Evolutionary conservation across 192 early-diverging fungal genomes (phyloP).

Genomic region (Thamnidium elegans): DNA sequence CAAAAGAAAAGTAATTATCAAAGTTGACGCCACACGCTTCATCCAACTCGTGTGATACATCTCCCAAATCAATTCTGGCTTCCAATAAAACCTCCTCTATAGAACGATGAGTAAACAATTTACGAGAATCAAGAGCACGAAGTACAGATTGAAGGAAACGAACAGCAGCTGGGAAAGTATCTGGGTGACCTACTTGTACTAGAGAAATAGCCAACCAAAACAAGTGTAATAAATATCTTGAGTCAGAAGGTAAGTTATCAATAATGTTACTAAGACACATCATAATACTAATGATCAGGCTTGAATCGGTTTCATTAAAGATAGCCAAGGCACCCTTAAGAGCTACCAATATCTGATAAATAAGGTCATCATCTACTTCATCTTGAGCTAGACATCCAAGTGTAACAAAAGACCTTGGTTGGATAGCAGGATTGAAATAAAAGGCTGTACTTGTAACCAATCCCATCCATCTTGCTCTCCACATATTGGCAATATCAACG

Average conservation of each 20-base stretch:
- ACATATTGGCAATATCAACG: slow-evolving; percentile 69
- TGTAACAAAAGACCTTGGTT: slow-evolving; percentile 88
- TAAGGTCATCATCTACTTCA: slow-evolving; percentile 84
- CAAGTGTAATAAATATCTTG: slow-evolving; percentile 73
- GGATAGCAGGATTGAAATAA: slow-evolving; percentile 88
- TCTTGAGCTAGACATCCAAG: slow-evolving; percentile 84
- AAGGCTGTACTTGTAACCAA: slow-evolving; percentile 87
- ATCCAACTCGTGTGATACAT: slow-evolving; percentile 70
- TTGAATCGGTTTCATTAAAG: slow-evolving; percentile 76
- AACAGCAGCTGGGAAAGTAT: slow-evolving; percentile 68
- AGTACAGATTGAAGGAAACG: slow-evolving; percentile 70
- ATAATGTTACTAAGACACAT: slow-evolving; percentile 86
- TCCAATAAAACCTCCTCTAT: slow-evolving; percentile 68
- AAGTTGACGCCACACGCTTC: slow-evolving; percentile 72
- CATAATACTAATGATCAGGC: slow-evolving; percentile 78
- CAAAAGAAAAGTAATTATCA: slow-evolving; percentile 78
- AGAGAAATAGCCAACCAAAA: slow-evolving; percentile 92
- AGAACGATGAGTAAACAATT: slow-evolving; percentile 50
- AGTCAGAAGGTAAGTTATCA: slow-evolving; percentile 70
- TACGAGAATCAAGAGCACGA: slow-evolving; percentile 65
- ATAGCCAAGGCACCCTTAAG: slow-evolving; percentile 78
- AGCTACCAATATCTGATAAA: slow-evolving; percentile 89
- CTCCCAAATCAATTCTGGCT: slow-evolving; percentile 62
- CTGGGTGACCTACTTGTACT: slow-evolving; percentile 77
- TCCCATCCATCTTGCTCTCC: slow-evolving; percentile 89